Base-by-base conservation (phyloP, 208 protist species). In the Wallacemonas sp. region DNA sequence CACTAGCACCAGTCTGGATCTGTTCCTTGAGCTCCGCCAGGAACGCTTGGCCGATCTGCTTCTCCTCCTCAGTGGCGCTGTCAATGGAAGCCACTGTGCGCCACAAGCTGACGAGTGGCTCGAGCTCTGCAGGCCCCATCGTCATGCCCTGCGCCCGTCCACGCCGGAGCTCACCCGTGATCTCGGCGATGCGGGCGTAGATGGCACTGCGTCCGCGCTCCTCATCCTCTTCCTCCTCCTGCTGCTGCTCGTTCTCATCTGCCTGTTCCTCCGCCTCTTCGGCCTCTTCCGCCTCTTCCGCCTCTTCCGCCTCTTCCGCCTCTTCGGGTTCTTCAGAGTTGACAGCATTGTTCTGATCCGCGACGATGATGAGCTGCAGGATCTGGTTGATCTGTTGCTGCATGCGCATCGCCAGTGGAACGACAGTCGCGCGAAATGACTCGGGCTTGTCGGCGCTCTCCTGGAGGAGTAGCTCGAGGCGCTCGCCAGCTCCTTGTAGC, bases 171-270 rank as follows among this genome's bases (percentile, higher is more conserved):
- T 85, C 75, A 2, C 57, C 33, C 1, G 57, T 65, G 65, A 86
- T 84, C 19, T 80, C 79, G 29, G 46, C 34, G 41, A 85, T 57
- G 21, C 68, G 47, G 4, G 14, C 61, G 56, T 72, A 83, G 23
- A 78, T 43, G 26, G 47, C 38, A 24, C 33, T 61, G 19, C 1
- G 39, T 5, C 61, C 39, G 5, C 23, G 41, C 57, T 5, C 16
- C 32, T 63, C 39, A 4, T 30, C 27, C 11, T 49, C 55, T 17
- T 48, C 38, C 60, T 65, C 60, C 27, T 16, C 60, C 46, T 24
- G 27, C 26, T 34, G 36, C 11, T 21, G 34, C 24, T 57, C 46
- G 27, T 17, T 23, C 17, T 2, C 38, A 36, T 19, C 23, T 2
- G 9, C 32, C 19, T 14, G 32, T 61, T 76, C 23, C 19, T 49